Evolutionary conservation across 1,284 basidiomycete species (phyloP).

Genomic region (Microbotryum saponariae): DNA sequence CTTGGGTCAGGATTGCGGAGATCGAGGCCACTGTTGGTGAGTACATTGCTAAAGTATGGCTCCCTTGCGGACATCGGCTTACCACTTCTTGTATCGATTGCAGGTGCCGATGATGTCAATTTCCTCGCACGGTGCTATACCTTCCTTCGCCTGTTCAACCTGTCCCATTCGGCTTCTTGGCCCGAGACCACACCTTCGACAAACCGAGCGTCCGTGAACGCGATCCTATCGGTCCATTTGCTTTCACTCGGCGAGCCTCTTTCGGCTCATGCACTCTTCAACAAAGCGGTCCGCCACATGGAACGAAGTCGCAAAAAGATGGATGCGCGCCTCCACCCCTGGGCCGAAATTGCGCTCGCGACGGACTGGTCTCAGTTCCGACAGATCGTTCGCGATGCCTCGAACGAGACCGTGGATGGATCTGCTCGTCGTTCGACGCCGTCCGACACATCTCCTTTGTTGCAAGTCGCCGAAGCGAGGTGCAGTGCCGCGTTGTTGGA

Average conservation of each 20-base stretch:
- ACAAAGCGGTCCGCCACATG: conserved; percentile 11
- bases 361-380: conserved; percentile 20
- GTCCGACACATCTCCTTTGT: conserved; percentile 28
- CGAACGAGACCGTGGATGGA: not conserved
- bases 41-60: not conserved
- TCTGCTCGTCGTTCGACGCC: not conserved
- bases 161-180: conserved; percentile 29
- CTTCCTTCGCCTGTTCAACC: conserved; percentile 30
- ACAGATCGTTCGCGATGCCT: conserved; percentile 7
- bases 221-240: conserved; percentile 27
- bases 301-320: conserved; percentile 16
- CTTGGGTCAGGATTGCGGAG: conserved; percentile 33
- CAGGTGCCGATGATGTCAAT: conserved; percentile 21
- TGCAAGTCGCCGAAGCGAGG: conserved; percentile 25
- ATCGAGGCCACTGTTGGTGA: conserved; percentile 31
- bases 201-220: conserved; percentile 20
- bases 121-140: conserved; percentile 28
- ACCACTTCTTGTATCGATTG: not conserved
- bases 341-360: conserved; percentile 28
- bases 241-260: conserved; percentile 11
- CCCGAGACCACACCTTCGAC: conserved; percentile 14
- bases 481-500: conserved; percentile 27
- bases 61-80: not conserved
- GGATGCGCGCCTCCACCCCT: conserved; percentile 15
- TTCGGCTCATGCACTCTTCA: conserved; percentile 25